phyloP scores from a whole-genome alignment of 2,329 filamentous ascomycete genomes.

The Stachybotrys chlorohalonatus region DNA sequence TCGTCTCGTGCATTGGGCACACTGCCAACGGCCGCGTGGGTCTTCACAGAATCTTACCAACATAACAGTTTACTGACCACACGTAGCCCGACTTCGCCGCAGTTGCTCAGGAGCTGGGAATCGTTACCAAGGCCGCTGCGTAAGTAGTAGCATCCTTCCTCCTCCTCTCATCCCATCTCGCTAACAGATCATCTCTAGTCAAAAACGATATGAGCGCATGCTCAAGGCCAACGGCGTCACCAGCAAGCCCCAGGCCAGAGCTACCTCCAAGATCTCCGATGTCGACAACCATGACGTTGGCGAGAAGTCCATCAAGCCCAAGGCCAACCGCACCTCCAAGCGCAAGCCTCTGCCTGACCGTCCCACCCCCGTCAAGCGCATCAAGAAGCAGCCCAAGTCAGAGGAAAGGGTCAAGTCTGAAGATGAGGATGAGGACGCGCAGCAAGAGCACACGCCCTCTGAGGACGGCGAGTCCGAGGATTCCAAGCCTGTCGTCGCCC shows the following conservation, averaged over 20 bases:
- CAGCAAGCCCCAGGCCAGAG: constrained; percentile 8
- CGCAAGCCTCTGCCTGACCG: constrained; percentile 13
- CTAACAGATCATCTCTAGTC: constrained; percentile 28
- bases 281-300: background rate
- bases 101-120: constrained; percentile 55
- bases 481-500: background rate
- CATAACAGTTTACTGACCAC: background rate
- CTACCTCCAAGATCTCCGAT: constrained; percentile 3
- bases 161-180: background rate
- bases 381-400: constrained; percentile 16
- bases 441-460: constrained; percentile 4
- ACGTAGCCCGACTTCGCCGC: constrained; percentile 53
- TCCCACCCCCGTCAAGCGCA: constrained; percentile 7
- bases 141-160: constrained; percentile 33
- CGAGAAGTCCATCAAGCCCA: background rate
- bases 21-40: constrained; percentile 51
- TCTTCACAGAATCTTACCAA: background rate
- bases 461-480: constrained; percentile 9
- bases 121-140: constrained; percentile 60
- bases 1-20: constrained; percentile 56
- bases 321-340: constrained; percentile 10
- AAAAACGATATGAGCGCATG: constrained; percentile 60
- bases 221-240: constrained; percentile 48
- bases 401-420: constrained; percentile 15
- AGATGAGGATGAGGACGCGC: constrained; percentile 4